Evolutionary conservation across 2,329 filamentous ascomycete genomes (phyloP).

Genomic region (Parascedosporium putredinis): DNA sequence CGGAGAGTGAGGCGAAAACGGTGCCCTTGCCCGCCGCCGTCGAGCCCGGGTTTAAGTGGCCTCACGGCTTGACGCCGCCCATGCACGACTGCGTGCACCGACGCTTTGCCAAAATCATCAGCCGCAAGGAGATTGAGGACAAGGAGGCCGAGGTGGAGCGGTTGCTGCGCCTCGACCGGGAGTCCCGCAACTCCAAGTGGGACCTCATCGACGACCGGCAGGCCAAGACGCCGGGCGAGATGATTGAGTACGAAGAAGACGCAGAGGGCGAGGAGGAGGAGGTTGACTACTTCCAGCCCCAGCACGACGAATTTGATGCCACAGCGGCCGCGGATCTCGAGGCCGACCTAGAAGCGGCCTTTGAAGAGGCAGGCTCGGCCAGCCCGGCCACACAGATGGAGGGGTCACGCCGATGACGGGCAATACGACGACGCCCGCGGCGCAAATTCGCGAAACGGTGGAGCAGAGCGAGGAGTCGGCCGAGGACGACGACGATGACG

Average conservation of each 20-base stretch:
- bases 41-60: slow-evolving; percentile 60
- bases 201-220: slow-evolving; percentile 51
- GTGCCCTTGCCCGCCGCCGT: slow-evolving; percentile 62
- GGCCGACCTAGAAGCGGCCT: slow-evolving; percentile 43
- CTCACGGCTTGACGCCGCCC: slow-evolving; percentile 78
- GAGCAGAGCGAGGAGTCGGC: slow-evolving; percentile 36
- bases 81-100: slow-evolving; percentile 78
- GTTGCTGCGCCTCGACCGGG: slow-evolving; percentile 59
- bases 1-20: slow-evolving; percentile 54
- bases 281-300: slow-evolving; percentile 25
- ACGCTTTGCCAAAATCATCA: slow-evolving; percentile 73
- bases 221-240: slow-evolving; percentile 14
- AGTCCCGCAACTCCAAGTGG: slow-evolving; percentile 47
- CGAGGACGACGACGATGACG: slow-evolving; percentile 39
- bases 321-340: slow-evolving; percentile 42
- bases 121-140: slow-evolving; percentile 73
- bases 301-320: slow-evolving; percentile 48
- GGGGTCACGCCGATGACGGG: slow-evolving; percentile 32
- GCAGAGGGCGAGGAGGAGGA: slow-evolving; percentile 37
- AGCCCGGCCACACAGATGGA: slow-evolving; percentile 33
- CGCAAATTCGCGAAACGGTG: slow-evolving; percentile 31
- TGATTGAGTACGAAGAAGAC: slow-evolving; percentile 26
- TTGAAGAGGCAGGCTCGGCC: slow-evolving; percentile 31
- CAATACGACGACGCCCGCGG: slow-evolving; percentile 33
- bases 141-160: slow-evolving; percentile 72